These are phyloP conservation scores for Candida chauliodis DNA, from an alignment of 805 yeast genomes.

Conservation along the genomic window DNA sequence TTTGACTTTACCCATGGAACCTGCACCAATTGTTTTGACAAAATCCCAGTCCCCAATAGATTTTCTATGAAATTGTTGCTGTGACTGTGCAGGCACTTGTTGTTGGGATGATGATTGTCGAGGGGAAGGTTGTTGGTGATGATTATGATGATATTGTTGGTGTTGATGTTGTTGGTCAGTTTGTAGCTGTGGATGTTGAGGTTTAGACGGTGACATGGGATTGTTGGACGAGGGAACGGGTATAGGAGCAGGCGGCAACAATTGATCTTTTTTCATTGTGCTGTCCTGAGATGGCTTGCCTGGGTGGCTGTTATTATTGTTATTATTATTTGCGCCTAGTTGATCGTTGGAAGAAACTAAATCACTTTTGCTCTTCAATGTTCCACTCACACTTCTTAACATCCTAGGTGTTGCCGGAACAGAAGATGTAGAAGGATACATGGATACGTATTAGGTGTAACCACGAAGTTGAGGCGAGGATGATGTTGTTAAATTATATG, in stretches of 20 bases:
- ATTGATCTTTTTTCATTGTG: conserved; percentile 17
- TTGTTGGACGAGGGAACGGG: conserved; percentile 12
- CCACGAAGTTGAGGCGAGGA: no score
- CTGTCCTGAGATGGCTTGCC: conserved; percentile 8
- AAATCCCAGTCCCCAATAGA: conserved; percentile 97
- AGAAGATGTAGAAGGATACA: conserved; percentile 12
- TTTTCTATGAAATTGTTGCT: conserved; percentile 69
- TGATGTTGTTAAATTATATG: not conserved
- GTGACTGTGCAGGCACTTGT: conserved; percentile 12
- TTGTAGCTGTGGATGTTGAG: conserved; percentile 1
- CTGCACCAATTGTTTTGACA: conserved; percentile 92
- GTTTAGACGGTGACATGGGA: not conserved
- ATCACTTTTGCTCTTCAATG: conserved; percentile 15
- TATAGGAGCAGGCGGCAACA: conserved; percentile 31
- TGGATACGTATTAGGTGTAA: no score
- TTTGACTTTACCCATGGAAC: conserved; percentile 98
- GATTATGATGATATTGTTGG: conserved; percentile 13
- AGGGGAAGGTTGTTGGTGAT: conserved; percentile 6
- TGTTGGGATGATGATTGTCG: conserved; percentile 4
- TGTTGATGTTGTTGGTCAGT: conserved; percentile 8
- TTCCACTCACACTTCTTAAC: conserved; percentile 55
- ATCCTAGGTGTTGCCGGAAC: conserved; percentile 69
- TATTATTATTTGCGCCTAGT: not conserved
- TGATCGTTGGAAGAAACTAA: conserved; percentile 7
- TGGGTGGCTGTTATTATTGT: not conserved